Conservation (phyloP, 83 land plant genomes). For the Isoetes engelmannii region DNA sequence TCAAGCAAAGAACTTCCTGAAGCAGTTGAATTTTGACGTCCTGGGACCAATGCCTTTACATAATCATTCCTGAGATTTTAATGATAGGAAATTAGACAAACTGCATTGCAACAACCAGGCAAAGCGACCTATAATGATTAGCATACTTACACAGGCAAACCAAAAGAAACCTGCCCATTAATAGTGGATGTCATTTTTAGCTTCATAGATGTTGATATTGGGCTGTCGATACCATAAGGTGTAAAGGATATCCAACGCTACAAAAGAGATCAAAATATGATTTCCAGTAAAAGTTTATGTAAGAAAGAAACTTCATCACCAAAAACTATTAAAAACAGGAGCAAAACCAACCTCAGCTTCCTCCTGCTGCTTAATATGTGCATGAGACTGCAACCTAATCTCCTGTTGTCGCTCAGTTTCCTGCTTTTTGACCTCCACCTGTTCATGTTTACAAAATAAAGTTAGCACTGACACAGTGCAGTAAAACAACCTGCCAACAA, state of each 20-base stretch:
- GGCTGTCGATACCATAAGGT: conserved; percentile 51
- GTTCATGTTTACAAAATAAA: neutral
- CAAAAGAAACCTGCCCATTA: conserved; percentile 30
- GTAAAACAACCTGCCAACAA: no score
- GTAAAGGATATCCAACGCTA: conserved; percentile 65
- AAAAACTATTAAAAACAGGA: neutral
- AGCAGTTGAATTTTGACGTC: conserved; percentile 25
- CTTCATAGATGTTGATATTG: conserved; percentile 33
- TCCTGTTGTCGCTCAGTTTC: conserved; percentile 54
- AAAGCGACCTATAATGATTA: neutral
- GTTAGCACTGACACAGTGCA: no score
- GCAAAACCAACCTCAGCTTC: conserved; percentile 42
- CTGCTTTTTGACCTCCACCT: conserved; percentile 47
- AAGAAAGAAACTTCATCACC: conserved; percentile 3
- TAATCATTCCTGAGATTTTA: conserved; percentile 39
- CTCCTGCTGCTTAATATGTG: conserved; percentile 41
- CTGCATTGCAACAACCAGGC: neutral
- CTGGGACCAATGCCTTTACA: conserved; percentile 45
- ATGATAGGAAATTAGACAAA: neutral
- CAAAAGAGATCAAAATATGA: conserved; percentile 3
- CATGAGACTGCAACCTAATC: conserved; percentile 41
- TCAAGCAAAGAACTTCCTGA: conserved; percentile 5
- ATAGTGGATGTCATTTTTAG: conserved; percentile 38
- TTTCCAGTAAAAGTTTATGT: conserved; percentile 5
- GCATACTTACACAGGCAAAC: conserved; percentile 51